These are phyloP conservation scores for Nematocida sp. DNA, from an alignment of 371 early-diverging fungal species.

Conservation along the genomic window DNA sequence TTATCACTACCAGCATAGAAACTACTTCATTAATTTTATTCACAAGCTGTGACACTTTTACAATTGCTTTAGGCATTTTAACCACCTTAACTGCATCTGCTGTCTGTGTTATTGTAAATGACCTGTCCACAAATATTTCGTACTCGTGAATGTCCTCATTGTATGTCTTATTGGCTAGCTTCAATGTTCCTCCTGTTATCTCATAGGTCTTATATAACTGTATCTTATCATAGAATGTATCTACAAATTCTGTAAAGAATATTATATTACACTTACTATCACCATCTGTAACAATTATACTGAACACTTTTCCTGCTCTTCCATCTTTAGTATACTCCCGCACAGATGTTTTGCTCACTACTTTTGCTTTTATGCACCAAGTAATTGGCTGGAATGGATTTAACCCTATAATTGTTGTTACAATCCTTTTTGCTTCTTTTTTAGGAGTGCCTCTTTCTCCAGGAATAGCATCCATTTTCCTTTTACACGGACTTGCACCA, in stretches of 20 bases:
- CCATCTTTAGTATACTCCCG: conserved; percentile 57
- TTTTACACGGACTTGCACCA: conserved; percentile 23
- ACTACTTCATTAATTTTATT: conserved; percentile 74
- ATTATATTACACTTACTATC: conserved; percentile 84
- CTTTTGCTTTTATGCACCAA: conserved; percentile 65
- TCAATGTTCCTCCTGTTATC: conserved; percentile 77
- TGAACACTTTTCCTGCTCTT: conserved; percentile 80
- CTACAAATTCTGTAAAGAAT: conserved; percentile 79
- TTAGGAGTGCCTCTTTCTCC: not conserved
- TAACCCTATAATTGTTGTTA: conserved; percentile 59
- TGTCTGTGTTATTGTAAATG: conserved; percentile 72
- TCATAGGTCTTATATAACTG: conserved; percentile 80
- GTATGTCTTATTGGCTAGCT: conserved; percentile 80
- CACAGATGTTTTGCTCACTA: conserved; percentile 64
- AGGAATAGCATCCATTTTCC: conserved; percentile 1
- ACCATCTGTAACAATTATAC: conserved; percentile 79
- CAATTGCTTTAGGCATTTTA: conserved; percentile 73
- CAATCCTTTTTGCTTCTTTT: conserved; percentile 38
- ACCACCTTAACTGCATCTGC: conserved; percentile 73
- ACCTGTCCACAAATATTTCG: conserved; percentile 78
- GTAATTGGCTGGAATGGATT: conserved; percentile 61
- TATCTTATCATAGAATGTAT: conserved; percentile 74
- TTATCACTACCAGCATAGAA: conserved; percentile 80
- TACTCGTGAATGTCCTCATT: conserved; percentile 74
- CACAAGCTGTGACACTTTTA: conserved; percentile 74